Evolutionary conservation across 768 basidiomycete genomes (phyloP).

Genomic region (Phylloporus scabripes): DNA sequence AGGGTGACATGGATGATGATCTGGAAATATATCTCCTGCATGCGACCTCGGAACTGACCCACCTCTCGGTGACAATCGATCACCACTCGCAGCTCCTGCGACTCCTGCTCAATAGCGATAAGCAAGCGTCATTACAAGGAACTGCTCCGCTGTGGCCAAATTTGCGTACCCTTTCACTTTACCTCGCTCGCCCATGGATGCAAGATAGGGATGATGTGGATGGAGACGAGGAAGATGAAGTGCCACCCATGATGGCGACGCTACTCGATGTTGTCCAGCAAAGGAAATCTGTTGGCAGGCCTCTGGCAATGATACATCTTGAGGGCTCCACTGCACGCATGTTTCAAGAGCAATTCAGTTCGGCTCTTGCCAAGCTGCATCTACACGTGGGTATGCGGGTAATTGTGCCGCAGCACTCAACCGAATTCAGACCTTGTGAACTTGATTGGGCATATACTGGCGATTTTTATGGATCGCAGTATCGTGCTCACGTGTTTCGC

Average conservation of each 20-base stretch:
- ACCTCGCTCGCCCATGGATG: slow-evolving; percentile 25
- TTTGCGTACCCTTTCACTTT: slow-evolving; percentile 27
- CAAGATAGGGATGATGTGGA: slow-evolving; percentile 29
- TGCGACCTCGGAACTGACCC: slow-evolving; percentile 31
- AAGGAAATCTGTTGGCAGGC: slow-evolving; percentile 26
- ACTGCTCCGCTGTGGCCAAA: slow-evolving; percentile 30
- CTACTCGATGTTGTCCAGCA: slow-evolving; percentile 30
- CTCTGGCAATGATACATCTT: slow-evolving; percentile 22
- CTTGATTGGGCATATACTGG: slow-evolving; percentile 26
- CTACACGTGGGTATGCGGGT: slow-evolving; percentile 23
- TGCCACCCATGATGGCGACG: slow-evolving; percentile 27
- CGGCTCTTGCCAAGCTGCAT: slow-evolving; percentile 24
- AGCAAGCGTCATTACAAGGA: slow-evolving; percentile 30
- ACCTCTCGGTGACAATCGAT: slow-evolving; percentile 32
- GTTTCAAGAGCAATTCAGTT: slow-evolving; percentile 26
- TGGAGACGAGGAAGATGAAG: slow-evolving; percentile 30
- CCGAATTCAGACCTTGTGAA: slow-evolving; percentile 18
- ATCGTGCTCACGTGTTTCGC: slow-evolving; percentile 27
- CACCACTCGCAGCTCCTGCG: slow-evolving; percentile 30
- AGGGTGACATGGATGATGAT: slow-evolving; percentile 32
- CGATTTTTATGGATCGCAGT: slow-evolving; percentile 28
- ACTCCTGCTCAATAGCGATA: slow-evolving; percentile 31
- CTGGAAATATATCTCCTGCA: slow-evolving; percentile 31
- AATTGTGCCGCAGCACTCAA: slow-evolving; percentile 9
- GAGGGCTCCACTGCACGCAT: slow-evolving; percentile 20